Percentiles rank a stretch among this genome's conserved stretches.
These are phyloP conservation scores for Cyberlindnera meyerae DNA, from an alignment of 805 yeast species.

Conservation along the genomic window DNA sequence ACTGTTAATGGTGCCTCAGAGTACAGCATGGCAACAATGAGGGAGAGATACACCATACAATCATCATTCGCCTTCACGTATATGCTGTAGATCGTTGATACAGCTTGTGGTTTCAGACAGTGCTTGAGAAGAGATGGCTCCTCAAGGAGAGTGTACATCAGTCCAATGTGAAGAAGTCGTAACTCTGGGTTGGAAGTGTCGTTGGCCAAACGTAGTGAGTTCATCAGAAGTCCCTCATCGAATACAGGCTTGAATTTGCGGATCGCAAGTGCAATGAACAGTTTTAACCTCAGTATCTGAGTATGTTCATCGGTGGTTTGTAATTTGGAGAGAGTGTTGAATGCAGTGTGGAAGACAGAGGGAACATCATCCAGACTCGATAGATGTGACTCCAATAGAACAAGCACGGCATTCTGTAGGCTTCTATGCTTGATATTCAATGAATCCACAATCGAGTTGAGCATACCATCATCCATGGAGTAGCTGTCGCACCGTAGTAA, in stretches of 20 bases:
- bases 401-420: slow-evolving; percentile 12
- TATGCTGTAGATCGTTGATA: slow-evolving; percentile 9
- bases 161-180: slow-evolving; percentile 19
- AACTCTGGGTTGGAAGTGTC: slow-evolving; percentile 9
- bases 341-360: not conserved
- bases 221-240: not conserved
- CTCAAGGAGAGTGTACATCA: slow-evolving; percentile 20
- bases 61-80: slow-evolving; percentile 2
- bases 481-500: slow-evolving; percentile 11
- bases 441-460: no score
- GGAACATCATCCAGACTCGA: not conserved
- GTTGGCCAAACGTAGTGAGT: not conserved
- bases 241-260: slow-evolving; percentile 8
- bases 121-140: slow-evolving; percentile 5
- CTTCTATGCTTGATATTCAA: slow-evolving; percentile 1
- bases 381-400: slow-evolving; percentile 13
- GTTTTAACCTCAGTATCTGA: slow-evolving; percentile 10
- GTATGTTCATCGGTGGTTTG: slow-evolving; percentile 1
- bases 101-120: not conserved
- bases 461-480: no score
- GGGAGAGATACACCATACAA: slow-evolving; percentile 15
- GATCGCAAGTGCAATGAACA: slow-evolving; percentile 16
- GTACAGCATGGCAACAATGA: slow-evolving; percentile 17
- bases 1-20: slow-evolving; percentile 3
- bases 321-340: not conserved